Percentiles rank a stretch among this genome's conserved stretches.
Conservation (phyloP, 164 flowering plant species). For the Tetrastigma voinierianum region DNA sequence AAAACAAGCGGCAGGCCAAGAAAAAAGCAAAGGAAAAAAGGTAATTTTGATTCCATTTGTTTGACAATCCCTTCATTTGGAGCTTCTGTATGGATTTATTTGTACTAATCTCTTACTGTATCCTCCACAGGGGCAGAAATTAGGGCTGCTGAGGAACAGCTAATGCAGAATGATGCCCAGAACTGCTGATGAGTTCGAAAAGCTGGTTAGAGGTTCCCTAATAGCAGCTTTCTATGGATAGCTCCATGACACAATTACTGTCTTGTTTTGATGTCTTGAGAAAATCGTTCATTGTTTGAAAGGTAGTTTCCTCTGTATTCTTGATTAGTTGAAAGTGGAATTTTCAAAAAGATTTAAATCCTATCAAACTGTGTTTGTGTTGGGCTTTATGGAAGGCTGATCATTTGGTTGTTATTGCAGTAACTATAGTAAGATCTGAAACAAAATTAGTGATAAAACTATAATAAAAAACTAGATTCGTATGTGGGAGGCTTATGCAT, state of each 20-base stretch:
- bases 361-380: no score
- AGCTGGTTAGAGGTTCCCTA: slow-evolving; percentile 84
- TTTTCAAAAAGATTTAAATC: no score
- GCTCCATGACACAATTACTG: slow-evolving; percentile 76
- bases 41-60: slow-evolving; percentile 21
- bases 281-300: no score
- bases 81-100: background rate
- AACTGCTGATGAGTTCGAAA: slow-evolving; percentile 81
- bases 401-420: no score
- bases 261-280: slow-evolving; percentile 69
- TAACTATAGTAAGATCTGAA: no score
- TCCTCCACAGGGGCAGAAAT: slow-evolving; percentile 69
- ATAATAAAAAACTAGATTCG: no score
- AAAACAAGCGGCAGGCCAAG: slow-evolving; percentile 45
- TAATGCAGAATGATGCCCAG: slow-evolving; percentile 68
- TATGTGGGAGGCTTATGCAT: no score
- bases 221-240: slow-evolving; percentile 92
- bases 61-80: background rate
- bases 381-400: no score
- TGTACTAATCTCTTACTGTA: background rate
- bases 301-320: slow-evolving; percentile 49
- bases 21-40: slow-evolving; percentile 72
- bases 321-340: no score
- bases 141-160: slow-evolving; percentile 79
- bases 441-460: no score